Evolutionary conservation across 2,329 filamentous ascomycete genomes (phyloP), one percentile per base, ranked within the genome.

Genomic region (Penicillium hordei): DNA sequence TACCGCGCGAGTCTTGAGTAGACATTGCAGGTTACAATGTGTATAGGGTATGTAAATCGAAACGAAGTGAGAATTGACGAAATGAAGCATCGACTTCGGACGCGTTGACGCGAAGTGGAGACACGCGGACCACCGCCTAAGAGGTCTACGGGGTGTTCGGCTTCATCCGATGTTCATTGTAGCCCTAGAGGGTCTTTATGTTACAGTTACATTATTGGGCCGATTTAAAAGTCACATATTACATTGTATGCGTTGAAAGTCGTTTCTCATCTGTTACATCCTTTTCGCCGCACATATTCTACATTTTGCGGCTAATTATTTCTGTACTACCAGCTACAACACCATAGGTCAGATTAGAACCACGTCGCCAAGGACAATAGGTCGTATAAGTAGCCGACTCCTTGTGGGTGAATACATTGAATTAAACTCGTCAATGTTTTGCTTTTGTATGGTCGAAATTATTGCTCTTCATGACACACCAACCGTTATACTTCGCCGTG

Each of bases 81-180:
- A 42, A 56, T 27, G 29, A 27, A 27, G 49, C 49, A 45, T 36
- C 15, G 56, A 65, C 65, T 68, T 66, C 61, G 48, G 59, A 55
- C 61, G 60, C 58, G 67, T 60, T 52, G 48, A 53, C 48, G 55
- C 55, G 55, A 57, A 53, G 55, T 48, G 55, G 55, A 23, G 31
- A 33, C 34, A 69, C 71, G 74, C 72, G 65, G 72, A 67, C 72
- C 68, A 69, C 65, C 58, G 61, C 65, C 72, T 73, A 72, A 72
- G n/a, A 52, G 17, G 33, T 34, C 1, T 2, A 31, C 10, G 31
- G 31, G 31, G 40, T 38, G 5, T 38, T 38, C 46, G 40, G 40
- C 34, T 52, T 38, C 45, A 19, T 48, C 51, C 42, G 51, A 53
- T 21, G n/a, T 38, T n/a, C 9, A 27, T 44, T 3, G 5, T n/a